A percentile compares a stretch with the other conserved stretches of the same genome.
These are phyloP conservation scores for Calocybe cyanea DNA, from an alignment of 768 basidiomycete genomes.

Conservation along the genomic window DNA sequence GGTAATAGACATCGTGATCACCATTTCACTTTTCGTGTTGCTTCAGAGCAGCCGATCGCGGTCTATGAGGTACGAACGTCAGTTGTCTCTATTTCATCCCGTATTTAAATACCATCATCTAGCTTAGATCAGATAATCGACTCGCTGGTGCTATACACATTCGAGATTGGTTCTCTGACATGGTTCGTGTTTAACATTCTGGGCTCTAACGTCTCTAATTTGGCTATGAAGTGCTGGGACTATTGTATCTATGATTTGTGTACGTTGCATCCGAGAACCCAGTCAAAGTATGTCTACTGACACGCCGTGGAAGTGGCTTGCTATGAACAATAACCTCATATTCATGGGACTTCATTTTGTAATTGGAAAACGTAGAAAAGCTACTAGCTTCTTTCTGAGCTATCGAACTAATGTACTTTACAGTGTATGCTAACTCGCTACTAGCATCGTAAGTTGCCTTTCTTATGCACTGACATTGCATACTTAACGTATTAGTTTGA, in stretches of 20 bases:
- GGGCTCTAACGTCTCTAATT: background rate
- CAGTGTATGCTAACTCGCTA: conserved; percentile 46
- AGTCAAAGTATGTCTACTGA: background rate
- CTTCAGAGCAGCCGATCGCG: conserved; percentile 26
- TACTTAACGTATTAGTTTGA: conserved; percentile 12
- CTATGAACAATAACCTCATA: conserved; percentile 34
- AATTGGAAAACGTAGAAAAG: conserved; percentile 31
- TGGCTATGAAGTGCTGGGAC: conserved; percentile 34
- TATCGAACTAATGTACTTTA: background rate
- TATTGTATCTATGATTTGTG: conserved; percentile 45
- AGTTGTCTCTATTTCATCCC: background rate
- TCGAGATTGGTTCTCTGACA: conserved; percentile 39
- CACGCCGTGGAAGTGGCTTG: conserved; percentile 34
- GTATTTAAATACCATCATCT: background rate
- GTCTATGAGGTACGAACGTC: conserved; percentile 23
- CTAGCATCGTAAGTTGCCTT: conserved; percentile 31
- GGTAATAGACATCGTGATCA: conserved; percentile 34
- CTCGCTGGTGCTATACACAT: conserved; percentile 36
- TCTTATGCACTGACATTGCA: background rate
- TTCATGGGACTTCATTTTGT: conserved; percentile 39
- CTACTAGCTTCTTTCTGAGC: background rate
- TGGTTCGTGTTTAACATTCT: conserved; percentile 18
- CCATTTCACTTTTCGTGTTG: conserved; percentile 19
- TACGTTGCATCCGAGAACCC: conserved; percentile 21
- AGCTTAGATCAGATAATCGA: conserved; percentile 36